Evolutionary conservation across 2,329 filamentous ascomycete species (phyloP).

Genomic region (Microthyrium microscopicum): DNA sequence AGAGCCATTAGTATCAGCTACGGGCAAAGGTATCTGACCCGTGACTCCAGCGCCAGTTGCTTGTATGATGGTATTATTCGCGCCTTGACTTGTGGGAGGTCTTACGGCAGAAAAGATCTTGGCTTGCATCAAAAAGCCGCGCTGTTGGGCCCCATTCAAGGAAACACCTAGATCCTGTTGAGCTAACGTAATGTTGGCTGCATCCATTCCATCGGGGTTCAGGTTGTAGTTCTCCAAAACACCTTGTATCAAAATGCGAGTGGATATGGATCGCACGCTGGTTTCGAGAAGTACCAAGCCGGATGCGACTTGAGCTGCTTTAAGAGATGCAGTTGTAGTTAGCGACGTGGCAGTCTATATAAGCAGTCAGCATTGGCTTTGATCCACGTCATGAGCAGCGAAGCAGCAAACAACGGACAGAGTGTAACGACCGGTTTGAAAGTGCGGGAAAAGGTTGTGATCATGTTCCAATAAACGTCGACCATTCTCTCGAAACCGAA

Average conservation of each 20-base stretch:
- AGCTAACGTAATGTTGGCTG: conserved; percentile 45
- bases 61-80: conserved; percentile 41
- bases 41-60: conserved; percentile 38
- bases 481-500: too few species aligned
- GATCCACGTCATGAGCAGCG: too few species aligned
- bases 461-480: too few species aligned
- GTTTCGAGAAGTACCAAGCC: conserved; percentile 67
- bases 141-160: conserved; percentile 39
- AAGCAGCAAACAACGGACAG: too few species aligned
- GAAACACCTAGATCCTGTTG: conserved; percentile 53
- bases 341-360: conserved; percentile 43
- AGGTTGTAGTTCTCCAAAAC: conserved; percentile 34
- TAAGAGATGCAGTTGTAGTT: conserved; percentile 66
- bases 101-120: conserved; percentile 51
- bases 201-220: conserved; percentile 37
- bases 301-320: conserved; percentile 64
- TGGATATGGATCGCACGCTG: conserved; percentile 54
- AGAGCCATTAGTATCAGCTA: conserved; percentile 39
- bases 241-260: conserved; percentile 37
- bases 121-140: conserved; percentile 46
- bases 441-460: too few species aligned
- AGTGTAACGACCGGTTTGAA: too few species aligned
- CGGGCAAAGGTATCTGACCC: conserved; percentile 42
- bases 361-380: conserved; percentile 3
- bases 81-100: conserved; percentile 40